These are phyloP conservation scores for Pseudopithomyces chartarum DNA, from an alignment of 2,329 filamentous ascomycete species.

Conservation along the genomic window DNA sequence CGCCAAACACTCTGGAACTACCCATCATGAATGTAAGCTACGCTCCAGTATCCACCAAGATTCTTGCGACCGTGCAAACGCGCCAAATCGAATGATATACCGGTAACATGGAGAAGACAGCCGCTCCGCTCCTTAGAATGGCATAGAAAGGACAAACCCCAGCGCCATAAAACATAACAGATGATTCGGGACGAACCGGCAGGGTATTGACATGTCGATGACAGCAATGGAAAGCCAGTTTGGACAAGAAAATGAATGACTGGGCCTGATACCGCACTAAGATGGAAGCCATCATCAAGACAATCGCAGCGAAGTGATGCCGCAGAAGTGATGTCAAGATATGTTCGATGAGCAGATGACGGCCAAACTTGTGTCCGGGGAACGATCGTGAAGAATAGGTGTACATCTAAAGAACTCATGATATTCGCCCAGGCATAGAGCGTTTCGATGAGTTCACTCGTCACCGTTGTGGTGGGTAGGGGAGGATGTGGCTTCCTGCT, in stretches of 20 bases:
- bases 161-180: constrained; percentile 25
- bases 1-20: constrained; percentile 25
- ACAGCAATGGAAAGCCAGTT: constrained; percentile 15
- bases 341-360: constrained; percentile 24
- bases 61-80: constrained; percentile 19
- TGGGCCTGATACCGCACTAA: constrained; percentile 2
- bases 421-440: neutral
- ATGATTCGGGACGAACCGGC: constrained; percentile 19
- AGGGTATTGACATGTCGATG: constrained; percentile 26
- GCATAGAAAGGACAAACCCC: constrained; percentile 14
- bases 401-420: constrained; percentile 16
- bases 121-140: constrained; percentile 14
- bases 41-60: constrained; percentile 29
- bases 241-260: constrained; percentile 11
- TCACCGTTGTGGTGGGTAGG: constrained; percentile 29
- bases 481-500: constrained; percentile 29
- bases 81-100: constrained; percentile 36
- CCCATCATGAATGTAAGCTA: constrained; percentile 27
- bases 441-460: constrained; percentile 24
- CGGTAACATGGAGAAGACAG: constrained; percentile 27
- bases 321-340: constrained; percentile 17
- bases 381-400: constrained; percentile 39
- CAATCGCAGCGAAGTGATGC: constrained; percentile 9
- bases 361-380: constrained; percentile 27
- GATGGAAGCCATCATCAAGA: constrained; percentile 10